Evolutionary conservation across 345 rosid species (phyloP).

Genomic region (Rhizophora apiculata): DNA sequence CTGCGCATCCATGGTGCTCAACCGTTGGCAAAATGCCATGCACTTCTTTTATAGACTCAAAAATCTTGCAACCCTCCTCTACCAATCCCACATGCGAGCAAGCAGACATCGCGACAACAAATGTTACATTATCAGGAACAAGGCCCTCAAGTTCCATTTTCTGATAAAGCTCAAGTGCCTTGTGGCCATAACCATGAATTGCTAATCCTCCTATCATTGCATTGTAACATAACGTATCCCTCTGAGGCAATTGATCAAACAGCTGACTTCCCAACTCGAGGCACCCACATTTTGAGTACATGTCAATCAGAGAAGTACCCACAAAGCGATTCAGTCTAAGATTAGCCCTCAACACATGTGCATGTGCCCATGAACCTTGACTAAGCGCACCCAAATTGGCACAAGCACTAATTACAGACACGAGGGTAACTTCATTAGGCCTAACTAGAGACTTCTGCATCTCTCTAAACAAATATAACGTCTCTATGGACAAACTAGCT

Average conservation of each 20-base stretch:
- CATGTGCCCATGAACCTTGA: slow-evolving; percentile 59
- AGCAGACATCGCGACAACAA: slow-evolving; percentile 48
- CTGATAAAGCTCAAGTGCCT: slow-evolving; percentile 39
- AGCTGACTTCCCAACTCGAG: slow-evolving; percentile 35
- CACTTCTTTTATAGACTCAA: slow-evolving; percentile 42
- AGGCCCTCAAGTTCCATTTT: slow-evolving; percentile 36
- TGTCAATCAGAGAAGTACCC: slow-evolving; percentile 45
- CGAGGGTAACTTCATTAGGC: slow-evolving; percentile 65
- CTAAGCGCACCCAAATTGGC: slow-evolving; percentile 46
- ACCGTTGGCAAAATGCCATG: slow-evolving; percentile 47
- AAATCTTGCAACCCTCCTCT: slow-evolving; percentile 41
- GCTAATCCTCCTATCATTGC: slow-evolving; percentile 62
- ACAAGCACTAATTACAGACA: slow-evolving; percentile 54
- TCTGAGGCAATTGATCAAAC: slow-evolving; percentile 47
- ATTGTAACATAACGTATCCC: slow-evolving; percentile 47
- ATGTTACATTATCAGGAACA: slow-evolving; percentile 51
- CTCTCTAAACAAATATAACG: slow-evolving; percentile 37
- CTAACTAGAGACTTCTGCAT: slow-evolving; percentile 40
- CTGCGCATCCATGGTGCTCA: slow-evolving; percentile 64
- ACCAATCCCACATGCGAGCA: slow-evolving; percentile 67
- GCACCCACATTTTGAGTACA: slow-evolving; percentile 50
- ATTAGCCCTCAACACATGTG: slow-evolving; percentile 37
- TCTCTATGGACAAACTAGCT: slow-evolving; percentile 25
- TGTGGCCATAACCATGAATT: slow-evolving; percentile 45
- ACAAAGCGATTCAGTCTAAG: slow-evolving; percentile 45